These are phyloP conservation scores for Diplodia sapinea DNA, from an alignment of 2,329 filamentous ascomycete genomes.

Conservation along the genomic window DNA sequence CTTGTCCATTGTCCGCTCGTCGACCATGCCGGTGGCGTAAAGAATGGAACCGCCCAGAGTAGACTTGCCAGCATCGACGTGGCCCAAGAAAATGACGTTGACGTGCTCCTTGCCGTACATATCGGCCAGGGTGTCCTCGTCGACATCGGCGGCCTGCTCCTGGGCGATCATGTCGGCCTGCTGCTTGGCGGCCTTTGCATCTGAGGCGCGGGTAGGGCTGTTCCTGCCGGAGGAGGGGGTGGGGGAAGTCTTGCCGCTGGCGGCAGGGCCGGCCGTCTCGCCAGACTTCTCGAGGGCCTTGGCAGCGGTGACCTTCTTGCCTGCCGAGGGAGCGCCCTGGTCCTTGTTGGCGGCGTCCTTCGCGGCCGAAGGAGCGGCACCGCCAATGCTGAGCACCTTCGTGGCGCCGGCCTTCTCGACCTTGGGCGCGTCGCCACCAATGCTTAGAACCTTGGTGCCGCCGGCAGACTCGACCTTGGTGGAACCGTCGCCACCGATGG, in stretches of 20 bases:
- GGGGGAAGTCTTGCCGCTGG: slow-evolving; percentile 74
- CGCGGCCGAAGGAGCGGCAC: slow-evolving; percentile 55
- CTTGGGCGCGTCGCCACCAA: slow-evolving; percentile 64
- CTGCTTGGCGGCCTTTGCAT: slow-evolving; percentile 63
- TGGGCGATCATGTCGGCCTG: slow-evolving; percentile 84
- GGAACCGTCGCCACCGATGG: slow-evolving; percentile 46
- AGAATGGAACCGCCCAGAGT: slow-evolving; percentile 93
- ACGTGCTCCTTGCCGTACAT: slow-evolving; percentile 94
- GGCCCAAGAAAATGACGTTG: slow-evolving; percentile 97
- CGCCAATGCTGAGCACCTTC: slow-evolving; percentile 80
- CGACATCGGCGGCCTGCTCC: slow-evolving; percentile 77
- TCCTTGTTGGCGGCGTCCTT: slow-evolving; percentile 52
- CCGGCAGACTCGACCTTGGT: slow-evolving; percentile 70
- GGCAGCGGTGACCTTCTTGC: slow-evolving; percentile 80
- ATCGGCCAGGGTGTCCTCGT: slow-evolving; percentile 86
- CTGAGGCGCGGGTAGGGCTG: slow-evolving; percentile 67
- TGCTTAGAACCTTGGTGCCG: slow-evolving; percentile 66
- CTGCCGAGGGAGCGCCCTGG: slow-evolving; percentile 65
- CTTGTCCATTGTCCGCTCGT: slow-evolving; percentile 97
- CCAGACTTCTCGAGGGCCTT: slow-evolving; percentile 95
- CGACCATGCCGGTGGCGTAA: slow-evolving; percentile 97
- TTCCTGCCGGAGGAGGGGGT: slow-evolving; percentile 82
- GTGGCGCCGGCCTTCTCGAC: slow-evolving; percentile 57
- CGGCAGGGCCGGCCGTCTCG: slow-evolving; percentile 61
- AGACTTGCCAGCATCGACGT: slow-evolving; percentile 98